phyloP scores from a whole-genome alignment of 2,329 filamentous ascomycete species.

The Tolypocladium album region DNA sequence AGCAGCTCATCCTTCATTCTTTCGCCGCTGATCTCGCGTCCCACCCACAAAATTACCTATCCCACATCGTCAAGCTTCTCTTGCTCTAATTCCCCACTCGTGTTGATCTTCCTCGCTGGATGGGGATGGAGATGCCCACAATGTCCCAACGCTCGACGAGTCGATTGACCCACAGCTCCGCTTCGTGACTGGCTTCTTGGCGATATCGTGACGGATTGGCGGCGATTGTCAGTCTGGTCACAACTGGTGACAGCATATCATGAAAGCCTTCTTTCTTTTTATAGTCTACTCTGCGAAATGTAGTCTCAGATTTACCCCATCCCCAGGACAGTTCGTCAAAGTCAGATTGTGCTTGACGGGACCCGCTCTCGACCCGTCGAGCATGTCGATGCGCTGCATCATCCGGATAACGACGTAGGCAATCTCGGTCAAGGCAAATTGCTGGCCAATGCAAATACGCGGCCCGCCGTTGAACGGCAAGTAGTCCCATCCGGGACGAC shows the following conservation, averaged over 20 bases:
- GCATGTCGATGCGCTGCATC: slow-evolving; percentile 10
- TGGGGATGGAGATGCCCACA: neutral
- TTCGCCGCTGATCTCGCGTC: too few species aligned
- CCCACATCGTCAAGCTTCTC: too few species aligned
- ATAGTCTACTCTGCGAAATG: slow-evolving; percentile 7
- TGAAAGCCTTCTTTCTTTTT: too few species aligned
- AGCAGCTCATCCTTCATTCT: too few species aligned
- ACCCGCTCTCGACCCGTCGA: slow-evolving; percentile 9
- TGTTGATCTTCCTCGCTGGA: neutral
- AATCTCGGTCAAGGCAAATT: slow-evolving; percentile 15
- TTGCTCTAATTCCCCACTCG: neutral
- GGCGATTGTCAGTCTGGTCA: too few species aligned
- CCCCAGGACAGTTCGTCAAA: slow-evolving; percentile 9
- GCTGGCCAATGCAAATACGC: slow-evolving; percentile 16
- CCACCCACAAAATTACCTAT: too few species aligned
- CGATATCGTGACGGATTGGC: neutral
- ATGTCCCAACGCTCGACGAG: neutral
- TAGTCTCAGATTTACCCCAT: slow-evolving; percentile 10
- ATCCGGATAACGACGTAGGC: slow-evolving; percentile 11
- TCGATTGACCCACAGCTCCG: neutral
- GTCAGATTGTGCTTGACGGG: slow-evolving; percentile 9
- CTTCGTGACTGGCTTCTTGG: neutral
- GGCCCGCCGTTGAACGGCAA: slow-evolving; percentile 16
- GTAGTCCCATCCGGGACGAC: slow-evolving; percentile 14
- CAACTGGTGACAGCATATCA: too few species aligned